phyloP scores from a whole-genome alignment of 2,329 filamentous ascomycete species.

The Tolypocladium amazonense region DNA sequence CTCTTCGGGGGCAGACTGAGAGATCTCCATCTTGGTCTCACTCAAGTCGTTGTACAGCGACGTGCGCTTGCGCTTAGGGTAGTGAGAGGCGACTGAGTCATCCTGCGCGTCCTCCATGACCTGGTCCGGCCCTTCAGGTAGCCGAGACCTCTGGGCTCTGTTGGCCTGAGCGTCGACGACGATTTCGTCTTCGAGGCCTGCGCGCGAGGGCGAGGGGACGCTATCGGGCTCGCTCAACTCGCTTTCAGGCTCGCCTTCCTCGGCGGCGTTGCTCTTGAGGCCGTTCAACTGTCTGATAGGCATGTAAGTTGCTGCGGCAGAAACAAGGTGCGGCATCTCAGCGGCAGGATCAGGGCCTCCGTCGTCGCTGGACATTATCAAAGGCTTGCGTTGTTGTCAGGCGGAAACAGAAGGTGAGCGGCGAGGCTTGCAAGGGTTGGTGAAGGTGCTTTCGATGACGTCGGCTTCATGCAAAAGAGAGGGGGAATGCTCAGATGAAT shows the following conservation, averaged over 20 bases:
- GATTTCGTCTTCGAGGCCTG: conserved; percentile 38
- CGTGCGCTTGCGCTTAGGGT: conserved; percentile 45
- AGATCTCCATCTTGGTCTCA: conserved; percentile 34
- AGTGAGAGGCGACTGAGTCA: conserved; percentile 26
- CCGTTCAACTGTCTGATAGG: conserved; percentile 16
- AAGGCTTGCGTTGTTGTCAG: background rate
- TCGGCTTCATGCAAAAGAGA: background rate
- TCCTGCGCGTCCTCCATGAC: conserved; percentile 31
- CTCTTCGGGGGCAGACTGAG: conserved; percentile 16
- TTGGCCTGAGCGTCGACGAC: conserved; percentile 36
- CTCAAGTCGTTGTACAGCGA: conserved; percentile 38
- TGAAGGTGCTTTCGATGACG: background rate
- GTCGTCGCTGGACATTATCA: background rate
- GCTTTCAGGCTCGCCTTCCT: conserved; percentile 27
- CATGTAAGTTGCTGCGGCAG: conserved; percentile 12
- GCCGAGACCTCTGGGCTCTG: conserved; percentile 23
- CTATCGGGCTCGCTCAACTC: conserved; percentile 33
- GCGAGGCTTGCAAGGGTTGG: background rate
- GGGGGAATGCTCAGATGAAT: background rate
- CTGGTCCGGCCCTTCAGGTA: conserved; percentile 28
- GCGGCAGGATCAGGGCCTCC: background rate
- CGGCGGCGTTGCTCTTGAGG: conserved; percentile 16
- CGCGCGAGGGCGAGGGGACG: conserved; percentile 25
- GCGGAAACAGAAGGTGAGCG: background rate
- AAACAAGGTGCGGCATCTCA: background rate